phyloP scores from a whole-genome alignment of 148 eudicot genomes.

The Drosera capensis region DNA sequence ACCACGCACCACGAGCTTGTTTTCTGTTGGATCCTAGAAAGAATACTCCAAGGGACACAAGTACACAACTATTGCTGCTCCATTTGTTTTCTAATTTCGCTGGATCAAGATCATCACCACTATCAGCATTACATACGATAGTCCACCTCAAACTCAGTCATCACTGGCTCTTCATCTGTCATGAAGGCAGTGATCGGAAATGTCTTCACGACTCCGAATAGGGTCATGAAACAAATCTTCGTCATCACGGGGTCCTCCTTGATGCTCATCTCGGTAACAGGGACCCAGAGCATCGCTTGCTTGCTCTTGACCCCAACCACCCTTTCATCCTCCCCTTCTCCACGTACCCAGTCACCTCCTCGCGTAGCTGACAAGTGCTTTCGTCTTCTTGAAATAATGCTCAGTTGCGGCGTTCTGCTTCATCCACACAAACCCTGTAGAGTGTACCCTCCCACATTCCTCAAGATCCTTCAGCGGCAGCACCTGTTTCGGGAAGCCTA shows the following conservation, averaged over 20 bases:
- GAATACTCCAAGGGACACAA: too few relatives aligned
- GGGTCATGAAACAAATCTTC: constrained; percentile 45
- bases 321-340: constrained; percentile 65
- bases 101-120: too few relatives aligned
- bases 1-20: too few relatives aligned
- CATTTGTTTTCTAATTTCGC: too few relatives aligned
- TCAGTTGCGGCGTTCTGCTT: constrained; percentile 53
- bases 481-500: constrained; percentile 71
- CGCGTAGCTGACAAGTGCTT: constrained; percentile 45
- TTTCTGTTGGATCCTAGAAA: too few relatives aligned
- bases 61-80: too few relatives aligned
- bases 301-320: constrained; percentile 81
- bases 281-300: constrained; percentile 64
- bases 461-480: constrained; percentile 60
- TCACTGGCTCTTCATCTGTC: constrained; percentile 73
- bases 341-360: constrained; percentile 58
- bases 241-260: constrained; percentile 5
- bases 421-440: constrained; percentile 93
- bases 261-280: constrained; percentile 62
- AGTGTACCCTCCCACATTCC: constrained; percentile 64
- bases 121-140: too few relatives aligned
- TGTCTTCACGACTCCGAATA: constrained; percentile 52
- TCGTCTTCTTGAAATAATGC: constrained; percentile 46
- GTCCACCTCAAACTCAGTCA: too few relatives aligned
- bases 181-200: constrained; percentile 59